phyloP scores from a whole-genome alignment of 495 filamentous ascomycete species.

The Hypoxylon rickii region DNA sequence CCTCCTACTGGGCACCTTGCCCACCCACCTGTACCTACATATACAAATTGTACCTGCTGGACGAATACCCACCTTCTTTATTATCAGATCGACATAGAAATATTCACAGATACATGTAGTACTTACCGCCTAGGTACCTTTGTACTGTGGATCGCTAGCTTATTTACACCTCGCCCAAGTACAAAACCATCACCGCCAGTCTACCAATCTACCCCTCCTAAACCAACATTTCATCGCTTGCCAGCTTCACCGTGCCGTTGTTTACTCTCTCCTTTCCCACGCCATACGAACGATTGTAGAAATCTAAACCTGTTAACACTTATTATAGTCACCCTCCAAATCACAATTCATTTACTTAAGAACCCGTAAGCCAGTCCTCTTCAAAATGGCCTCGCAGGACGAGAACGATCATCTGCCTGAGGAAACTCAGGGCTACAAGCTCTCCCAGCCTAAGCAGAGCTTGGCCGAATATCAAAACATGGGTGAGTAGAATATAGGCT shows the following conservation, averaged over 20 bases:
- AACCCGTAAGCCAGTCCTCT: constrained; percentile 1
- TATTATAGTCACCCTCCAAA: constrained; percentile 3
- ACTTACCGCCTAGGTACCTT: constrained; percentile 12
- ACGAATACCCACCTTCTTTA: not conserved
- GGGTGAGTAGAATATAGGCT: constrained; percentile 62
- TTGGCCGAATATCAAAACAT: constrained; percentile 89
- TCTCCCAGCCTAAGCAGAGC: constrained; percentile 93
- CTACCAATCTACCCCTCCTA: constrained; percentile 9
- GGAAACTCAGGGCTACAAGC: constrained; percentile 92
- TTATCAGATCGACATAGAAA: not conserved
- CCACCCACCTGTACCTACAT: no score
- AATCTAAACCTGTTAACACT: not conserved
- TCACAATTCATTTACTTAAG: not conserved
- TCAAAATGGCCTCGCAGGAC: constrained; percentile 68
- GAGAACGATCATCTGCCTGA: constrained; percentile 87
- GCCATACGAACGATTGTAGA: not conserved
- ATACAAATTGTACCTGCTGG: no score
- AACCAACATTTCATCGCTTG: constrained; percentile 1
- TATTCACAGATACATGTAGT: not conserved
- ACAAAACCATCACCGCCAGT: constrained; percentile 27
- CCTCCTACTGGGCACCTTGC: no score
- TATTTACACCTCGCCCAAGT: constrained; percentile 15
- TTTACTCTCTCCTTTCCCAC: constrained; percentile 8
- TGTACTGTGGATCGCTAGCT: not conserved
- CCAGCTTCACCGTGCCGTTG: not conserved